Conservation (phyloP, 345 rosid species). For the Sisymbrium altissimum region DNA sequence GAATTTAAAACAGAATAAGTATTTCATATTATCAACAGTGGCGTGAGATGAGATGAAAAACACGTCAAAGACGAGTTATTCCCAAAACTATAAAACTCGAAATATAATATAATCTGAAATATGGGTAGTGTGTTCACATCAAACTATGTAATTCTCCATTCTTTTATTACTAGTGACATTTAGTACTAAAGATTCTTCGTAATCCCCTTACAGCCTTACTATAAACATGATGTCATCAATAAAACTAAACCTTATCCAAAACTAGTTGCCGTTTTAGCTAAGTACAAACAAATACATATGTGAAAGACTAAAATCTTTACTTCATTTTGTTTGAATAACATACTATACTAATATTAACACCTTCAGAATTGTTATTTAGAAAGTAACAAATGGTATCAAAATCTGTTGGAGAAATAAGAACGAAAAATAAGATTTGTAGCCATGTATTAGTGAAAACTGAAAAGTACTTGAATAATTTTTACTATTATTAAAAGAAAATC, state of each 20-base stretch:
- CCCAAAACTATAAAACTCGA: background rate
- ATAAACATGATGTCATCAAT: background rate
- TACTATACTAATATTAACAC: too few species aligned
- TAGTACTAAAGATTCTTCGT: conserved; percentile 3
- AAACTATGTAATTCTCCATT: background rate
- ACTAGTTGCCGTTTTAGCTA: background rate
- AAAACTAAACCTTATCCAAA: background rate
- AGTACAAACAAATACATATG: background rate
- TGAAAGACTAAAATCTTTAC: too few species aligned
- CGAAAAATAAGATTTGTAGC: background rate
- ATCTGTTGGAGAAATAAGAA: background rate
- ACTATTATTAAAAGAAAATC: background rate
- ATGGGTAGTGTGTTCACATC: conserved; percentile 24
- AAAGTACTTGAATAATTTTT: background rate
- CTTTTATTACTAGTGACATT: conserved; percentile 1
- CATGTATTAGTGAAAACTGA: background rate
- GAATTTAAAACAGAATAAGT: too few species aligned
- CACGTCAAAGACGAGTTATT: background rate
- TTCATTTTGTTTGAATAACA: too few species aligned
- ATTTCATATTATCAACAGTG: background rate
- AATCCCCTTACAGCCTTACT: background rate
- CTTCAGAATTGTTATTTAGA: background rate
- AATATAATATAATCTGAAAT: background rate
- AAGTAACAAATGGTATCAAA: background rate
- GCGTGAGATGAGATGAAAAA: background rate